Evolutionary conservation across 2,329 filamentous ascomycete genomes (phyloP), one percentile per base, ranked within the genome.

Genomic region (Neonectria ditissima): DNA sequence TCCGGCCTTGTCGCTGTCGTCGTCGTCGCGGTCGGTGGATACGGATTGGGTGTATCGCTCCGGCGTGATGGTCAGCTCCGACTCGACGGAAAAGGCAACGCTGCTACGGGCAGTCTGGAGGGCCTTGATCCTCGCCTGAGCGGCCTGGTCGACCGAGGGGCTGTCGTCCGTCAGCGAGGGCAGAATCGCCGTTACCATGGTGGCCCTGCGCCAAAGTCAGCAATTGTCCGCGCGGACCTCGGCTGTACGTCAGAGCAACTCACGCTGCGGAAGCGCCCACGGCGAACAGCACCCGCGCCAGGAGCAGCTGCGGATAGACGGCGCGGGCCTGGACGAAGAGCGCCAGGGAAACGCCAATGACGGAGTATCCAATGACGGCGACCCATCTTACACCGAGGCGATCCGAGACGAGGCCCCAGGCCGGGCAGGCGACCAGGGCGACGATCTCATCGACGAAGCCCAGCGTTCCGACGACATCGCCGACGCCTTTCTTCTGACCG

Each of bases 121-220:
- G 13, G 77, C 74, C 70, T 82, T 82, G 34, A 72, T 75, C 37
- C 71, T 64, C 37, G 71, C 71, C 18, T 69, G 65, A 3, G 62
- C n/a, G 13, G 18, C 67, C 4, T 72, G 59, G 70, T 74, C 65
- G 63, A 69, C 74, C 41, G 61, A 68, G 41, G 74, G 75, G 41
- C 75, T 80, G 32, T 87, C 86, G 66, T 86, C 85, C 5, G 88
- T 89, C 69, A 91, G 79, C 11, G 86, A 90, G 1, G 96, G 96
- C 24, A 99, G 84, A 48, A 97, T 93, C 4, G 96, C 96, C 9
- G 96, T 98, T 20, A 99, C 96, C 96, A 99, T 99, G 1, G 96
- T 98, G 14, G 94, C 87, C 5, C 86, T 89, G 28, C 26, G 22
- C 30, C 37, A 20, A n/a, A n/a, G 57, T 72, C 57, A 75, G 67